phyloP scores from a whole-genome alignment of 2,329 filamentous ascomycete genomes.

The Arthrobotrys pseudoclavata region DNA sequence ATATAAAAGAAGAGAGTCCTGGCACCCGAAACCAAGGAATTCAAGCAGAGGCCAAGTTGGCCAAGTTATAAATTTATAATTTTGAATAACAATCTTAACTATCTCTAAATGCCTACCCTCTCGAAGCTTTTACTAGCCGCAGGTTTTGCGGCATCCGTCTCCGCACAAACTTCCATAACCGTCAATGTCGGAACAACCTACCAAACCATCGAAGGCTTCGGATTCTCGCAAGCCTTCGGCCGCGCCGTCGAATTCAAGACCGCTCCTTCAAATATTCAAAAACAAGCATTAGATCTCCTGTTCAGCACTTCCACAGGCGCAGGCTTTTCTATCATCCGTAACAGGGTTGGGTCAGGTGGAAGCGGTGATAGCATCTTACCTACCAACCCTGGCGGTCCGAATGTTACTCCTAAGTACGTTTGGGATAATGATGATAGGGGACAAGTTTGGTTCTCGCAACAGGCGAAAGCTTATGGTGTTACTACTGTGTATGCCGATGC shows the following conservation, averaged over 20 bases:
- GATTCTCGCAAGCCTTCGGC: conserved; percentile 68
- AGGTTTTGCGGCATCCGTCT: conserved; percentile 38
- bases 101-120: conserved; percentile 1
- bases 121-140: conserved; percentile 29
- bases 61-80: background rate
- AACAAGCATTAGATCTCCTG: conserved; percentile 67
- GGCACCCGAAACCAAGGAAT: background rate
- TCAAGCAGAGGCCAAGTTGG: background rate
- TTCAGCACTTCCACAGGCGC: conserved; percentile 69
- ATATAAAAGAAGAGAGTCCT: background rate
- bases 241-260: conserved; percentile 68
- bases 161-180: conserved; percentile 64
- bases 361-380: conserved; percentile 66
- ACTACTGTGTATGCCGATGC: conserved; percentile 65
- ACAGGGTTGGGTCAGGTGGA: conserved; percentile 68
- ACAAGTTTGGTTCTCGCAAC: conserved; percentile 58
- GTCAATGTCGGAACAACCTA: conserved; percentile 67
- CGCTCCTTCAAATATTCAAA: conserved; percentile 66
- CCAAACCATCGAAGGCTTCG: conserved; percentile 69
- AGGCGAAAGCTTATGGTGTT: conserved; percentile 46
- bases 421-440: conserved; percentile 50
- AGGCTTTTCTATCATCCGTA: conserved; percentile 68
- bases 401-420: conserved; percentile 39
- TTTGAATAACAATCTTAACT: background rate
- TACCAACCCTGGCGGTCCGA: conserved; percentile 33